Percentiles rank a stretch among this genome's conserved stretches.
phyloP scores from a whole-genome alignment of 192 early-diverging fungal genomes.

The Lunasporangiospora selenospora region DNA sequence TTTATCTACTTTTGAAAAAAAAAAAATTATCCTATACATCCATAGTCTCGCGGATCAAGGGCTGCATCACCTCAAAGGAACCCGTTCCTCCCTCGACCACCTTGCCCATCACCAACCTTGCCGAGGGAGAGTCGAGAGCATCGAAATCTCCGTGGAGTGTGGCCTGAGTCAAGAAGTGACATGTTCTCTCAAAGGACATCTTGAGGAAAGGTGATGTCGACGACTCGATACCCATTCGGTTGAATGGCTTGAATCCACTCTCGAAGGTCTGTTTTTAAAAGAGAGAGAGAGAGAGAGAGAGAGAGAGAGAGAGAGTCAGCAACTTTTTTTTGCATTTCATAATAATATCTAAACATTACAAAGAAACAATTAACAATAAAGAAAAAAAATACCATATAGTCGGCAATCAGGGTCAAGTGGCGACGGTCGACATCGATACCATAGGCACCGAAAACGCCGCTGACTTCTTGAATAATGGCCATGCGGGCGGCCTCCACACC shows the following conservation, averaged over 20 bases:
- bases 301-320: neutral
- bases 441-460: slow-evolving; percentile 91
- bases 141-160: slow-evolving; percentile 92
- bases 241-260: slow-evolving; percentile 98
- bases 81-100: slow-evolving; percentile 94
- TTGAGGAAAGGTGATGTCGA: slow-evolving; percentile 95
- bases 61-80: slow-evolving; percentile 85
- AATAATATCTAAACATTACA: neutral
- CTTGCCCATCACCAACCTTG: slow-evolving; percentile 94
- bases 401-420: slow-evolving; percentile 97
- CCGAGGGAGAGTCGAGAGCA: slow-evolving; percentile 86
- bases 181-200: slow-evolving; percentile 99
- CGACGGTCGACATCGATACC: slow-evolving; percentile 92
- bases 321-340: neutral
- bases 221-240: slow-evolving; percentile 91
- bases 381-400: slow-evolving; percentile 84
- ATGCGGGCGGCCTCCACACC: slow-evolving; percentile 97
- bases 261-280: slow-evolving; percentile 81
- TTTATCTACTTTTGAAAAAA: neutral
- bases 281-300: neutral
- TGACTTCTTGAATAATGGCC: slow-evolving; percentile 93
- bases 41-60: slow-evolving; percentile 45
- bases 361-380: neutral
- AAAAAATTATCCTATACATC: too few species aligned
- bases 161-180: slow-evolving; percentile 92